These are phyloP conservation scores for Diplodia scrobiculata DNA, from an alignment of 2,329 filamentous ascomycete species.

Conservation along the genomic window DNA sequence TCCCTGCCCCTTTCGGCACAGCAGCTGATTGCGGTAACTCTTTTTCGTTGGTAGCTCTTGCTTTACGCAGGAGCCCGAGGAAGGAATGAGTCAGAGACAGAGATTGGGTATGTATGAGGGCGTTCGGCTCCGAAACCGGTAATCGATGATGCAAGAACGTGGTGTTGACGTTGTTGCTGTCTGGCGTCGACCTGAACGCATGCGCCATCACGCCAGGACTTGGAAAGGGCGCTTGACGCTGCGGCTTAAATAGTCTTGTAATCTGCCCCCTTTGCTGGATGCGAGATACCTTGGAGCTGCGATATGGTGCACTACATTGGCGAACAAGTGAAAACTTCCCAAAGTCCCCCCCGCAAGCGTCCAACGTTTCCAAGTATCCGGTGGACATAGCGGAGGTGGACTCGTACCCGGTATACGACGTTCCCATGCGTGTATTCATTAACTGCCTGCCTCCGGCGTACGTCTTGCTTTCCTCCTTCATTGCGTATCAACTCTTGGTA, in stretches of 20 bases:
- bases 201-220: neutral
- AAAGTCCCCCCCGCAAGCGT: too few species aligned
- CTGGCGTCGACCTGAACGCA: neutral
- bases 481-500: too few species aligned
- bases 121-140: neutral
- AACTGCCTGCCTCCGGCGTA: too few species aligned
- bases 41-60: neutral
- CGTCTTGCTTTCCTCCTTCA: too few species aligned
- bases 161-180: neutral
- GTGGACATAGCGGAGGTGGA: too few species aligned
- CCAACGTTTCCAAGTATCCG: too few species aligned
- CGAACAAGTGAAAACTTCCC: too few species aligned
- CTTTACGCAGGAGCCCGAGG: neutral
- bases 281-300: neutral
- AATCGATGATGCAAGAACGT: neutral
- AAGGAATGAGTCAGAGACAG: neutral
- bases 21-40: neutral
- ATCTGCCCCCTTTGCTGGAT: neutral
- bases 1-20: neutral
- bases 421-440: too few species aligned
- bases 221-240: neutral
- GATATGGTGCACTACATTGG: neutral
- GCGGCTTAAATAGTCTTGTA: neutral
- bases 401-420: too few species aligned
- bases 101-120: neutral